Percentiles rank a stretch among this genome's conserved stretches.
Evolutionary conservation across 495 filamentous ascomycete genomes (phyloP).

Genomic region (Penicillium alfredii): DNA sequence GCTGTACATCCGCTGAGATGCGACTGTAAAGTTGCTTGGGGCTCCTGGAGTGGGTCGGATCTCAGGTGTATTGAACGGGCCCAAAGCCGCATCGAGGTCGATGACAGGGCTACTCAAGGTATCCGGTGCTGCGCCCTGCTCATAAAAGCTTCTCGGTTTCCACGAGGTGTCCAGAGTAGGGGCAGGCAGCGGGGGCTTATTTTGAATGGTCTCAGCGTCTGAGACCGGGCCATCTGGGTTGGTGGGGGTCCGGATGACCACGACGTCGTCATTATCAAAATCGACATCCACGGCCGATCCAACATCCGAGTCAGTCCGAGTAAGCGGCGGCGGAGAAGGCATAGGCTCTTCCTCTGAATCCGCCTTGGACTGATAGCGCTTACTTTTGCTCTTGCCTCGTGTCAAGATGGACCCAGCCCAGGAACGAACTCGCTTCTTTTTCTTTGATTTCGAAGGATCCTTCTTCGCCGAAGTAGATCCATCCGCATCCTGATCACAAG

Average conservation of each 20-base stretch:
- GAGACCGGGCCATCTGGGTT: constrained; percentile 29
- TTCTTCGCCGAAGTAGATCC: constrained; percentile 20
- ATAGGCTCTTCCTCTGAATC: constrained; percentile 22
- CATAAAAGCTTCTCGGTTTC: constrained; percentile 45
- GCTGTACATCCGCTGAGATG: constrained; percentile 81
- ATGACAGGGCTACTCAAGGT: constrained; percentile 66
- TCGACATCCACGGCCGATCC: constrained; percentile 43
- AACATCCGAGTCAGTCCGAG: constrained; percentile 37
- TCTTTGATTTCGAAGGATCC: constrained; percentile 46
- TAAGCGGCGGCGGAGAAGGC: constrained; percentile 38
- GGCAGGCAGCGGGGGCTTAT: constrained; percentile 21
- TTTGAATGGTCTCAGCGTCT: constrained; percentile 13
- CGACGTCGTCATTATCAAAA: constrained; percentile 51
- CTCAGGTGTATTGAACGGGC: constrained; percentile 80
- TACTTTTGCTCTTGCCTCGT: constrained; percentile 59
- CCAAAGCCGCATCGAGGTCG: constrained; percentile 92
- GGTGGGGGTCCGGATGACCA: constrained; percentile 42
- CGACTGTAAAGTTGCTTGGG: constrained; percentile 50
- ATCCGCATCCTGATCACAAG: constrained; percentile 18
- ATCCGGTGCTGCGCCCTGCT: constrained; percentile 50
- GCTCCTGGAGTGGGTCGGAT: constrained; percentile 40
- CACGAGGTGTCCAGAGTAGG: constrained; percentile 35
- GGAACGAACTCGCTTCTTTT: constrained; percentile 72
- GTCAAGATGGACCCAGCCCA: constrained; percentile 76
- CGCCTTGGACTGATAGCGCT: constrained; percentile 36